Base-by-base conservation (phyloP, 805 yeast species). In the Wickerhamomyces chaumierensis region DNA sequence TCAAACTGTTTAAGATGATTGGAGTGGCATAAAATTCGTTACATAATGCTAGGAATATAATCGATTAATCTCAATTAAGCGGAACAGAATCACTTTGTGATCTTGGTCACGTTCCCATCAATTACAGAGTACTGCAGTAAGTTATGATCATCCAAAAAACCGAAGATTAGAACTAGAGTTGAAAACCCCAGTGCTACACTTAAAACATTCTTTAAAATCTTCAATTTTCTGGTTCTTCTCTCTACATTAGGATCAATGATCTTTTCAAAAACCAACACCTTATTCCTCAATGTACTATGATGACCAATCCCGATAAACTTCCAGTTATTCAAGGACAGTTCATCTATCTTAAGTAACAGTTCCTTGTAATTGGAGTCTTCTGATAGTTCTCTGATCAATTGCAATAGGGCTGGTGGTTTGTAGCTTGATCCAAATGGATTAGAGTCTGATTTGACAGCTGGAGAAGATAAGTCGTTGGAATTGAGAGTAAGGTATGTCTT, bases 231-330 rank as follows among this genome's bases (percentile, higher is more conserved):
- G 4, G 29, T 13, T 25, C 29, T 25, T 4, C 7, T 25, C n/a
- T 8, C 29, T 8, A 13, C 29, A 8, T 25, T 25, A 4, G 7
- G 13, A 16, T 48, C 52, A 29, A 49, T 46, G 21, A 27, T 42
- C 34, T 72, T 58, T 34, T 61, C 63, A 43, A 71, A 68, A 12
- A 71, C 60, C 18, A 72, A 47, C 9, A 69, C 41, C 31, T 44
- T 48, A 33, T 58, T 55, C 3, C 56, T 54, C 4, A 53, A 55
- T 18, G 36, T 35, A 8, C 56, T 57, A 25, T 14, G 7, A 34
- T 34, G 29, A 18, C 72, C 70, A 20, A 73, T 67, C 4, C 77
- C 83, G 27, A 75, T 58, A n/a, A 78, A 60, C 64, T 63, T 9
- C 68, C 65, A 43, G n/a, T 27, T 21, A 20, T 56, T 53, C 18